Percentiles rank a stretch among this genome's conserved stretches.
Evolutionary conservation across 495 filamentous ascomycete genomes (phyloP).

Genomic region (Schizothecium vesticola): DNA sequence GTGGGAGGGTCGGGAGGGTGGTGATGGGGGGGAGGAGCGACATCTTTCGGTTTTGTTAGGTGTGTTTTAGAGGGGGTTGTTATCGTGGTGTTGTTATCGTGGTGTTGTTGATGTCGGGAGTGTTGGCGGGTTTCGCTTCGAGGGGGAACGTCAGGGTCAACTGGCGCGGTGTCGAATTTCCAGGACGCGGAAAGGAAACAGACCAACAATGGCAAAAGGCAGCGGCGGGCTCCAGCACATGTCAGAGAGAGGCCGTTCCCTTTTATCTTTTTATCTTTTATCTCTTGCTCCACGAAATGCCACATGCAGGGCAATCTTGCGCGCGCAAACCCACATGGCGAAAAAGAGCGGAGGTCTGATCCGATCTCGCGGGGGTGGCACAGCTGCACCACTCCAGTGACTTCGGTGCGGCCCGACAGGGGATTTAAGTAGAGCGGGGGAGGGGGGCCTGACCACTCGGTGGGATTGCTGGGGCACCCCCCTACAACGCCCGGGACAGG

Average conservation of each 20-base stretch:
- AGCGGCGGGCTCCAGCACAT: neutral
- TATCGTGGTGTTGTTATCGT: neutral
- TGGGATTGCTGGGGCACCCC: neutral
- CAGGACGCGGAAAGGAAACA: neutral
- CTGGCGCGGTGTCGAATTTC: neutral
- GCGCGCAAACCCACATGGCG: neutral
- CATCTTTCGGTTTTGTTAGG: constrained; percentile 18
- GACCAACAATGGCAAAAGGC: neutral
- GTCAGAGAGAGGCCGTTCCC: neutral
- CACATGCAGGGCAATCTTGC: neutral
- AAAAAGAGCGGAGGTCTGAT: neutral
- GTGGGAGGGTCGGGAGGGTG: constrained; percentile 38
- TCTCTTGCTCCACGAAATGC: neutral
- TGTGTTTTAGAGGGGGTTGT: constrained; percentile 13
- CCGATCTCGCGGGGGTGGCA: neutral
- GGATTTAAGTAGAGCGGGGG: neutral
- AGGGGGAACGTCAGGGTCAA: neutral
- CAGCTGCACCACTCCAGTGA: neutral
- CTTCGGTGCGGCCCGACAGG: neutral
- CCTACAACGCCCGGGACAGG: neutral
- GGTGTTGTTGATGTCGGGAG: neutral
- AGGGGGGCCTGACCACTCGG: neutral
- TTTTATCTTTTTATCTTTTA: neutral
- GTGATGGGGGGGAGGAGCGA: constrained; percentile 35
- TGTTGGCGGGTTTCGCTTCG: neutral